These are phyloP conservation scores for Albophoma yamanashiensis DNA, from an alignment of 2,329 filamentous ascomycete species.

Conservation along the genomic window DNA sequence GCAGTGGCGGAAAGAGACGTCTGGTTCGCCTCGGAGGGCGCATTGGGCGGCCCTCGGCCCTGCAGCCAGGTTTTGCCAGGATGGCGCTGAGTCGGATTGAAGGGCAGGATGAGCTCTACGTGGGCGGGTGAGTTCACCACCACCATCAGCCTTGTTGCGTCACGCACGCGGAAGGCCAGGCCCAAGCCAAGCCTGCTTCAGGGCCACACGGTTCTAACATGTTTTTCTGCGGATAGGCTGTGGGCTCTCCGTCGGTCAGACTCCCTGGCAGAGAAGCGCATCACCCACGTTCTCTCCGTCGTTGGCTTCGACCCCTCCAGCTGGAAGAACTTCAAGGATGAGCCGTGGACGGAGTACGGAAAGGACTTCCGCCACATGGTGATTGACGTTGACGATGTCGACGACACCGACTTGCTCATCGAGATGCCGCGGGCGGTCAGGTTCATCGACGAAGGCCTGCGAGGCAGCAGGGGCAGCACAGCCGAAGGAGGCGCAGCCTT, in stretches of 20 bases:
- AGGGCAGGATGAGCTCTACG: constrained; percentile 28
- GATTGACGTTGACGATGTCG: constrained; percentile 83
- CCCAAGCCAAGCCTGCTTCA: not conserved
- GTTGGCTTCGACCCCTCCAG: constrained; percentile 40
- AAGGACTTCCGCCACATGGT: constrained; percentile 59
- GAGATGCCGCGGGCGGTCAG: constrained; percentile 68
- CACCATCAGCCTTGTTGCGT: not conserved
- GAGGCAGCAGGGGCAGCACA: constrained; percentile 7
- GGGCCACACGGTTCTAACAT: not conserved
- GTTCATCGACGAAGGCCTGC: constrained; percentile 66
- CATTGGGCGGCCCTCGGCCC: not conserved
- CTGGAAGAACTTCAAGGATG: constrained; percentile 34
- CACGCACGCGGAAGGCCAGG: no score
- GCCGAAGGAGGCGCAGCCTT: not conserved
- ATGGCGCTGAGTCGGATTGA: constrained; percentile 33
- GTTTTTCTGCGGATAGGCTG: constrained; percentile 45
- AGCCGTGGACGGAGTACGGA: constrained; percentile 36
- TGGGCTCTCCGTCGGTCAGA: constrained; percentile 67
- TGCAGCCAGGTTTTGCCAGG: constrained; percentile 13
- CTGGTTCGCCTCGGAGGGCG: not conserved
- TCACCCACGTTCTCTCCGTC: constrained; percentile 88
- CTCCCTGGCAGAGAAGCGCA: constrained; percentile 58
- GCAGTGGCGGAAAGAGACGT: not conserved
- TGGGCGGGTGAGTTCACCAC: constrained; percentile 25
- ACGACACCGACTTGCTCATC: constrained; percentile 76